Evolutionary conservation across 1,284 basidiomycete species (phyloP).

Genomic region (Gomphus bonarii): DNA sequence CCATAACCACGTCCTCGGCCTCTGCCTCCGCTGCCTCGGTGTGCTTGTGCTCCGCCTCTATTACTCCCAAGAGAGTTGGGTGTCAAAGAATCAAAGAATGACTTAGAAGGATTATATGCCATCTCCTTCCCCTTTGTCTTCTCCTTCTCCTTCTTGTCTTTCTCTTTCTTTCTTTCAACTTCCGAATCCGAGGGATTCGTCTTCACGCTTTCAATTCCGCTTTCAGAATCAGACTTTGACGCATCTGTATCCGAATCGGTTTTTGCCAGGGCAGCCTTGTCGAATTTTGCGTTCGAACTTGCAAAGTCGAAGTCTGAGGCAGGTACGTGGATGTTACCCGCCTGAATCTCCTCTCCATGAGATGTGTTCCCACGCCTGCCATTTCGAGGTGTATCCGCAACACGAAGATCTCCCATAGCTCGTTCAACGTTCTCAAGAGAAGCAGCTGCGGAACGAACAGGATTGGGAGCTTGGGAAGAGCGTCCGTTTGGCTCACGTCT

Average conservation of each 20-base stretch:
- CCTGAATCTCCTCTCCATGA: conserved; percentile 23
- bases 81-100: conserved; percentile 65
- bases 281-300: conserved; percentile 63
- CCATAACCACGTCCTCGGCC: conserved; percentile 9
- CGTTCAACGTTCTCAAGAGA: conserved; percentile 72
- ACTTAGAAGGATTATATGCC: conserved; percentile 65
- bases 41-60: neutral
- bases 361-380: conserved; percentile 26
- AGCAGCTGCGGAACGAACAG: conserved; percentile 56
- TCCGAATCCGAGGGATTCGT: conserved; percentile 15
- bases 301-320: conserved; percentile 69
- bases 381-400: conserved; percentile 22
- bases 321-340: conserved; percentile 33
- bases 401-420: conserved; percentile 65
- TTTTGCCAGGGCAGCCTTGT: conserved; percentile 48
- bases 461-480: conserved; percentile 21
- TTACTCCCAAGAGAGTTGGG: conserved; percentile 8
- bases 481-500: conserved; percentile 12
- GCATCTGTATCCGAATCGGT: conserved; percentile 14
- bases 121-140: conserved; percentile 17
- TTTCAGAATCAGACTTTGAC: neutral
- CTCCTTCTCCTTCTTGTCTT: conserved; percentile 19
- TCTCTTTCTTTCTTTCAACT: conserved; percentile 14
- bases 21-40: conserved; percentile 8
- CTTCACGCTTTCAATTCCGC: conserved; percentile 12